phyloP scores from a whole-genome alignment of 768 basidiomycete genomes.

The Serpula lacrymans region DNA sequence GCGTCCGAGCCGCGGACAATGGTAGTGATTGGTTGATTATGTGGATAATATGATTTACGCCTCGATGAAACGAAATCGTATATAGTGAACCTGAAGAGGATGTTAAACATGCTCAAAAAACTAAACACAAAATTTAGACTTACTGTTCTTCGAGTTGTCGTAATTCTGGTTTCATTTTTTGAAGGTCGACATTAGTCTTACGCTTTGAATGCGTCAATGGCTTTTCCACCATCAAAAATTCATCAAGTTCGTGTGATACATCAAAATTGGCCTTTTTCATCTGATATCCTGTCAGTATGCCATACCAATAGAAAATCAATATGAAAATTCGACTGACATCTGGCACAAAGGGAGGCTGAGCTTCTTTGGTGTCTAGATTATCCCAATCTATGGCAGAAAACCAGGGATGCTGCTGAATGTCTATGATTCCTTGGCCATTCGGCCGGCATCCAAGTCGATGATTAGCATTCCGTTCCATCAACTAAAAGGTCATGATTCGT shows the following conservation, averaged over 20 bases:
- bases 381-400: constrained; percentile 82
- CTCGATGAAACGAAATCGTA: constrained; percentile 78
- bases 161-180: constrained; percentile 88
- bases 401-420: constrained; percentile 84
- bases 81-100: constrained; percentile 66
- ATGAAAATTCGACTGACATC: constrained; percentile 61
- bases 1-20: constrained; percentile 26
- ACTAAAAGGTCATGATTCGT: constrained; percentile 40
- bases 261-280: constrained; percentile 98
- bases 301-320: neutral
- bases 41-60: constrained; percentile 85
- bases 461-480: constrained; percentile 79
- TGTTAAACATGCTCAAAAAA: constrained; percentile 6
- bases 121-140: constrained; percentile 22
- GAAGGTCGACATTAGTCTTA: constrained; percentile 80
- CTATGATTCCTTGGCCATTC: constrained; percentile 66
- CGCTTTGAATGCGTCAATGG: constrained; percentile 94
- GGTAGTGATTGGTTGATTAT: constrained; percentile 59
- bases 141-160: constrained; percentile 92
- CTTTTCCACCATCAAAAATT: constrained; percentile 96
- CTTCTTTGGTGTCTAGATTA: constrained; percentile 62
- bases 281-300: constrained; percentile 38
- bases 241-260: constrained; percentile 94
- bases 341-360: constrained; percentile 83
- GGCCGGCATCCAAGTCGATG: constrained; percentile 79